Conservation (phyloP, 1,284 basidiomycete genomes). For the Tilletia horrida region DNA sequence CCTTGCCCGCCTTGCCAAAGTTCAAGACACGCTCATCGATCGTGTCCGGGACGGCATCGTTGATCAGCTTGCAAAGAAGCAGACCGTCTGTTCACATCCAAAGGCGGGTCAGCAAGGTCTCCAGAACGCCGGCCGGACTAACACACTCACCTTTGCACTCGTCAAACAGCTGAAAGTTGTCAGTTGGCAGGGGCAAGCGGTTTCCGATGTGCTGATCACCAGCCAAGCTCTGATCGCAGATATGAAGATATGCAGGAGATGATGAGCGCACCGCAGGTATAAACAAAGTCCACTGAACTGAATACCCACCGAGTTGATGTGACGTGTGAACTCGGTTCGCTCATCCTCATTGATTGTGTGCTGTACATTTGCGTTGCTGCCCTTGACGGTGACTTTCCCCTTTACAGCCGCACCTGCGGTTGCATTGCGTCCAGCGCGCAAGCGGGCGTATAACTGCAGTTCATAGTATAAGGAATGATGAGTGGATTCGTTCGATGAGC, state of each 20-base stretch:
- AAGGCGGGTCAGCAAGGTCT: too few species aligned
- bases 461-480: slow-evolving; percentile 25
- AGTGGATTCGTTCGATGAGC: slow-evolving; percentile 27
- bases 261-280: too few species aligned
- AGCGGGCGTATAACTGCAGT: slow-evolving; percentile 70
- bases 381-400: slow-evolving; percentile 90
- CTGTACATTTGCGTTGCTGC: slow-evolving; percentile 89
- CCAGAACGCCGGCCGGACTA: too few species aligned
- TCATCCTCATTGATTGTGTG: slow-evolving; percentile 99
- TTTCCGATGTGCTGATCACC: slow-evolving; percentile 80
- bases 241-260: neutral
- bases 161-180: slow-evolving; percentile 98
- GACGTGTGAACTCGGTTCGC: slow-evolving; percentile 88
- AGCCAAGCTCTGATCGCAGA: slow-evolving; percentile 65
- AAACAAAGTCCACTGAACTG: neutral
- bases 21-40: slow-evolving; percentile 98
- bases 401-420: slow-evolving; percentile 58
- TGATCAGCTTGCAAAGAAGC: slow-evolving; percentile 95
- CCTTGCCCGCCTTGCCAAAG: slow-evolving; percentile 57
- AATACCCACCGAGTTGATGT: slow-evolving; percentile 78
- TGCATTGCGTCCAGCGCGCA: slow-evolving; percentile 60
- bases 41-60: slow-evolving; percentile 97
- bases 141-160: slow-evolving; percentile 67
- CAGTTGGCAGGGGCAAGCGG: slow-evolving; percentile 88
- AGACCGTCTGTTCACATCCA: slow-evolving; percentile 68